These are phyloP conservation scores for Tolypocladium capitatum DNA, from an alignment of 2,329 filamentous ascomycete genomes.

Conservation along the genomic window DNA sequence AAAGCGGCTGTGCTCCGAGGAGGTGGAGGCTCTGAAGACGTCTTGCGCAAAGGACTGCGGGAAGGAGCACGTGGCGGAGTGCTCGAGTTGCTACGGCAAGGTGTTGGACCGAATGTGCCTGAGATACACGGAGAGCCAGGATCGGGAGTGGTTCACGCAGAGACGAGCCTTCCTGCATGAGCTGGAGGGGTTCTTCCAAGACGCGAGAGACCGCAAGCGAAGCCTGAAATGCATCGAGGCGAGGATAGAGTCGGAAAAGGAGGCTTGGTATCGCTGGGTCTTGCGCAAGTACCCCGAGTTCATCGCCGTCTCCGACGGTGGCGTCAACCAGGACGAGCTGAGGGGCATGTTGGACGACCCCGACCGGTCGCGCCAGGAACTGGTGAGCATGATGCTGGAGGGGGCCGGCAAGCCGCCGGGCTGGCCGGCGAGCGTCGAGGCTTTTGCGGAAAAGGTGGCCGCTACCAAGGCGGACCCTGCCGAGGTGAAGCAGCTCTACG, in stretches of 20 bases:
- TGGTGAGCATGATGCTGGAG: constrained; percentile 22
- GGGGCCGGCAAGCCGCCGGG: constrained; percentile 20
- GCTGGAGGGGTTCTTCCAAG: constrained; percentile 34
- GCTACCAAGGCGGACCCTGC: constrained; percentile 16
- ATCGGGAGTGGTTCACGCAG: constrained; percentile 38
- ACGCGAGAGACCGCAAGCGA: constrained; percentile 29
- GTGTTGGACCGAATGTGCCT: constrained; percentile 31
- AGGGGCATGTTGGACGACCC: constrained; percentile 23
- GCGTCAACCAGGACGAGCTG: constrained; percentile 18
- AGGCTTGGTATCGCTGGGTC: constrained; percentile 37
- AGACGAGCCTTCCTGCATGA: constrained; percentile 34
- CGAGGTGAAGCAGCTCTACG: constrained; percentile 24
- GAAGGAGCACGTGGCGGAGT: constrained; percentile 29
- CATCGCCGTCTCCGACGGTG: constrained; percentile 17
- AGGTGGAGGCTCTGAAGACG: constrained; percentile 27
- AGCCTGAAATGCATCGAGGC: constrained; percentile 33
- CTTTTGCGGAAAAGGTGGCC: constrained; percentile 19
- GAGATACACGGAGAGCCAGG: constrained; percentile 20
- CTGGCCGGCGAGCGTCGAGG: constrained; percentile 20
- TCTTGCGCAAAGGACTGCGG: constrained; percentile 29
- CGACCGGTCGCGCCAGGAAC: constrained; percentile 21
- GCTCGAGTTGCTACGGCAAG: constrained; percentile 32
- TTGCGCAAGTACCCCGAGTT: constrained; percentile 25
- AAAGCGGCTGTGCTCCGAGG: constrained; percentile 22
- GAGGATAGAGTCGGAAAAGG: constrained; percentile 36